phyloP scores from a whole-genome alignment of 2,329 filamentous ascomycete genomes.

The Fusarium austroafricanum region DNA sequence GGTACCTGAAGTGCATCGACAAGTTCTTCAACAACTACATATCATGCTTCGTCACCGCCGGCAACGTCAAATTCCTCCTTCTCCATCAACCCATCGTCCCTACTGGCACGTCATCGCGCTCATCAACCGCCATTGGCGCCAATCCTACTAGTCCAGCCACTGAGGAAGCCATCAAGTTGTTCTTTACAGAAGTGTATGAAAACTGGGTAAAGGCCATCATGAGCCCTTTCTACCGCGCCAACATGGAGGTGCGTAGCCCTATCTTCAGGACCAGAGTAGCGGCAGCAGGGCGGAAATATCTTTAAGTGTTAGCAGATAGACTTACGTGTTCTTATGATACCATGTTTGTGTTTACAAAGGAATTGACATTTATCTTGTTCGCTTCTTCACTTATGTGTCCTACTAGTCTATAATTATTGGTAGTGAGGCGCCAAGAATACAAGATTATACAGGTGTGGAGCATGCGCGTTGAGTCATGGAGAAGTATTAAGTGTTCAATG shows the following conservation, averaged over 20 bases:
- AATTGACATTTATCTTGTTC: background rate
- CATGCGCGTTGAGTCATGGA: background rate
- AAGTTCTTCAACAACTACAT: conserved; percentile 97
- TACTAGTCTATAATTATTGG: background rate
- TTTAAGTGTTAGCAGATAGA: conserved; percentile 61
- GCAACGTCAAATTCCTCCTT: conserved; percentile 93
- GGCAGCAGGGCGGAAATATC: conserved; percentile 91
- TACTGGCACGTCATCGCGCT: conserved; percentile 60
- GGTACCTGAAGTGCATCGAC: conserved; percentile 97
- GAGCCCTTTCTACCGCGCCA: conserved; percentile 93
- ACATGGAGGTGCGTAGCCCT: conserved; percentile 86
- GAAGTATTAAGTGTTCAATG: conserved; percentile 21
- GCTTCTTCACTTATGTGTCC: background rate
- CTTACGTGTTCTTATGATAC: conserved; percentile 40
- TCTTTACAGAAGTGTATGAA: conserved; percentile 96
- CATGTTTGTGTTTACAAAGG: conserved; percentile 27
- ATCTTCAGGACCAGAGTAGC: conserved; percentile 85
- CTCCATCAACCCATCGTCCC: conserved; percentile 80
- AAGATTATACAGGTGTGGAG: background rate
- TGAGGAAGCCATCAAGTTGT: conserved; percentile 94
- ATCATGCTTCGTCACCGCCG: conserved; percentile 92
- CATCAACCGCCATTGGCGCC: conserved; percentile 77
- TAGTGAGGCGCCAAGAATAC: background rate
- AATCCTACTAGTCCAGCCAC: conserved; percentile 91
- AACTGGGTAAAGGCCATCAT: conserved; percentile 97